Base-by-base conservation (phyloP, 305 asterid species). In the Caryopteris hybrid region DNA sequence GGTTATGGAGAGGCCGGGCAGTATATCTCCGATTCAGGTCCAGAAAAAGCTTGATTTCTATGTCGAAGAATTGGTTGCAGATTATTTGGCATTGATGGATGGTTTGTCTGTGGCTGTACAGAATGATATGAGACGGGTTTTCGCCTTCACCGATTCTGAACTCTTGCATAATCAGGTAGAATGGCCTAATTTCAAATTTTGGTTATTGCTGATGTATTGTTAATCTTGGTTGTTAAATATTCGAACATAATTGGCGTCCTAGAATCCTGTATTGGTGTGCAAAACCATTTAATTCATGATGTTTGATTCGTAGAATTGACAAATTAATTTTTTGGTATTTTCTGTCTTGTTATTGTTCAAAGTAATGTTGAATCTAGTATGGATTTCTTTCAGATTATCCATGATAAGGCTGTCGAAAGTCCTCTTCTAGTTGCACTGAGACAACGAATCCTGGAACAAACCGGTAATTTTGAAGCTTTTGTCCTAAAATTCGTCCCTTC, bases 41-140 rank as follows among this genome's bases (percentile, higher is more conserved):
- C 97, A 94, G 86, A 94, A 94, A 65, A 88, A 71, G 86, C 97
- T 94, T 52, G 97, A 87, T 73, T 91, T 94, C 76, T 87, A 77
- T 25, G 96, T 91, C 5, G 90, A 89, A 25, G 92, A 87, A 64
- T 38, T 76, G 42, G 90, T 89, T 29, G 97, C 89, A 2, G 93
- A 94, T 78, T 94, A 86, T 81, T 80, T 94, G 71, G 99, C 97
- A 72, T 74, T 94, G 85, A 74, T 94, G 74, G 99, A 94, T 82
- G 99, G 97, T 56, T 66, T 94, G 42, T 74, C 84, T 64, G 86
- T 82, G 72, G 96, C 97, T 70, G 75, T 80, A 51, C 81, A 82
- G 51, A 83, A 80, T 16, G 69, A 81, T 46, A 59, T 83, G 34
- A 76, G 52, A 58, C 78, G 74, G 46, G 85, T 91, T 17, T 80